Evolutionary conservation across 78 protist species (phyloP).

Genomic region (Dictyostelium intermedium): DNA sequence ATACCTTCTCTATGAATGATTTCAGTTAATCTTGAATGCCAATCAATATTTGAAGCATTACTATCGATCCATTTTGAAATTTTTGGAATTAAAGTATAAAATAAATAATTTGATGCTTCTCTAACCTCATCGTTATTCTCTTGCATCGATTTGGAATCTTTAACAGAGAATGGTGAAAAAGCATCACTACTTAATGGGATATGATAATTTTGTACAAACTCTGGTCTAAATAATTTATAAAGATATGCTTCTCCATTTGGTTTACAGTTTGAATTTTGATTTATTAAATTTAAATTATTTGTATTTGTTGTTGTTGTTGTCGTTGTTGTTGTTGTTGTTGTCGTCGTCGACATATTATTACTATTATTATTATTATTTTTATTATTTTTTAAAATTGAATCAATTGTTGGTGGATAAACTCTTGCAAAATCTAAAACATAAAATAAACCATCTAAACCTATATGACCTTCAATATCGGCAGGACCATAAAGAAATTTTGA

Average conservation of each 20-base stretch:
- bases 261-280: background rate
- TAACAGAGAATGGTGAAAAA: conserved; percentile 66
- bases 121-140: conserved; percentile 27
- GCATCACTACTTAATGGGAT: conserved; percentile 69
- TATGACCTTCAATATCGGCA: conserved; percentile 82
- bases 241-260: conserved; percentile 34
- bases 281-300: background rate
- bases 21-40: conserved; percentile 68
- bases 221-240: conserved; percentile 79
- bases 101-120: conserved; percentile 53
- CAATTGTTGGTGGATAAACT: conserved; percentile 75
- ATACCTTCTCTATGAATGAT: conserved; percentile 79
- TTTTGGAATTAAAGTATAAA: conserved; percentile 14
- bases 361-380: background rate
- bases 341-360: background rate
- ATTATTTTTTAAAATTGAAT: conserved; percentile 1
- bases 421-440: conserved; percentile 83
- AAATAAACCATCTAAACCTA: conserved; percentile 52
- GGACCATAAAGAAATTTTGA: conserved; percentile 69
- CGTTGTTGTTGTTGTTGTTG: background rate
- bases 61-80: conserved; percentile 51
- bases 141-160: background rate
- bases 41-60: background rate
- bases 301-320: background rate
- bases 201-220: conserved; percentile 77